A percentile compares a stretch with the other conserved stretches of the same genome.
Conservation (phyloP, 73 alveolate genomes). For the Stentor coeruleus region DNA sequence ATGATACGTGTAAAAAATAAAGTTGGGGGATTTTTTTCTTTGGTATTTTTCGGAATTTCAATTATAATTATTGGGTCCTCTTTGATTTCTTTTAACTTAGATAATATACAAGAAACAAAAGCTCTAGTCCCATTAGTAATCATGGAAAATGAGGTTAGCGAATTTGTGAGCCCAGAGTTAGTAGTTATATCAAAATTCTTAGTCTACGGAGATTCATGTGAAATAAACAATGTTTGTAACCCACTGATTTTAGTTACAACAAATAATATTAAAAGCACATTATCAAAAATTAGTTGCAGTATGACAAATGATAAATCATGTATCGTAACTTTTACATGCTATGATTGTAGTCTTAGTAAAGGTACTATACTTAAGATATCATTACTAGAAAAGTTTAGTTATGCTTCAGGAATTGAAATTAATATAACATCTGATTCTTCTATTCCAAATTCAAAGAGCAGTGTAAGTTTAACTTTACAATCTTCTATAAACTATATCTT, state of each 20-base stretch:
- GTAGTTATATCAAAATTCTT: neutral
- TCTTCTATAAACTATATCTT: neutral
- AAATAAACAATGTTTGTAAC: neutral
- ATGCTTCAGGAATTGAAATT: neutral
- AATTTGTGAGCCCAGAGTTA: neutral
- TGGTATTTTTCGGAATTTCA: neutral
- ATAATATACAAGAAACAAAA: slow-evolving; percentile 10
- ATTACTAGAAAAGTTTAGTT: slow-evolving; percentile 6
- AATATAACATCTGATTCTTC: slow-evolving; percentile 26
- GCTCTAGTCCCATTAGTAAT: neutral
- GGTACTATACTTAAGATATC: neutral
- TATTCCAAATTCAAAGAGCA: slow-evolving; percentile 13
- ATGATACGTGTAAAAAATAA: neutral
- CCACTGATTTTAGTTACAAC: neutral
- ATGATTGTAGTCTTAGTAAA: neutral
- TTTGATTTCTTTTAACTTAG: neutral
- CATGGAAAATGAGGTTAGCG: slow-evolving; percentile 10
- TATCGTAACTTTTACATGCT: neutral
- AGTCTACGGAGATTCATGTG: slow-evolving; percentile 17
- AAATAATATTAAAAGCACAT: neutral
- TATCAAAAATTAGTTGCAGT: neutral
- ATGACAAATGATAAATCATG: slow-evolving; percentile 2
- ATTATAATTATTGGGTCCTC: neutral
- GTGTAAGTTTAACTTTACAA: neutral
- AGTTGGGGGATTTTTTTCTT: slow-evolving; percentile 13